These are phyloP conservation scores for Ambispora gerdemannii DNA, from an alignment of 192 early-diverging fungal species.

Conservation along the genomic window DNA sequence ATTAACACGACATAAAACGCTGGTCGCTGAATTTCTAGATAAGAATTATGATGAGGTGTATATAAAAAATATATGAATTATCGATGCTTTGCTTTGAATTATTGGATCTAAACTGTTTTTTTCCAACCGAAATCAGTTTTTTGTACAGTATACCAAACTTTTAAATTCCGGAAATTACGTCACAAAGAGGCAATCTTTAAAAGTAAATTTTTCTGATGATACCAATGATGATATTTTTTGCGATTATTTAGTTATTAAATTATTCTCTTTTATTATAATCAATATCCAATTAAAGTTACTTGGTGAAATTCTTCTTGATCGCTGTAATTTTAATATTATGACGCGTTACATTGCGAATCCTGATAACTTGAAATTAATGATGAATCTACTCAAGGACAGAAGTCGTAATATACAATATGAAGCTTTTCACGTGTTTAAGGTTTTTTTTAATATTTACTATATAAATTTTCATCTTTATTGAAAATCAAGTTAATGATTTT, in stretches of 20 bases:
- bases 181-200: constrained; percentile 95
- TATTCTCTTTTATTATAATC: neutral
- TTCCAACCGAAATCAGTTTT: constrained; percentile 51
- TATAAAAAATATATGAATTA: neutral
- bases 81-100: too few species aligned
- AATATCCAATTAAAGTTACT: constrained; percentile 59
- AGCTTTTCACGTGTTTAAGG: constrained; percentile 99
- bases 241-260: neutral
- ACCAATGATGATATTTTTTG: too few species aligned
- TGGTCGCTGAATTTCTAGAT: constrained; percentile 87
- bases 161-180: constrained; percentile 95
- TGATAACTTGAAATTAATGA: constrained; percentile 96
- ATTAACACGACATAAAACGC: constrained; percentile 88
- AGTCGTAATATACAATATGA: constrained; percentile 99
- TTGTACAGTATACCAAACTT: constrained; percentile 78
- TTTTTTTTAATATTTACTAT: constrained; percentile 37
- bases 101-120: too few species aligned
- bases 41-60: constrained; percentile 83
- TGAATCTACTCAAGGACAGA: constrained; percentile 92
- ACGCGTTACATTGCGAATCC: constrained; percentile 86
- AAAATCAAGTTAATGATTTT: neutral
- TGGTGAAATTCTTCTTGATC: constrained; percentile 95
- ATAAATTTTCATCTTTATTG: neutral
- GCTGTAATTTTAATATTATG: constrained; percentile 95
- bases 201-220: constrained; percentile 62